These are phyloP conservation scores for Kwoniella botswanensis DNA, from an alignment of 768 basidiomycete species.

Conservation along the genomic window DNA sequence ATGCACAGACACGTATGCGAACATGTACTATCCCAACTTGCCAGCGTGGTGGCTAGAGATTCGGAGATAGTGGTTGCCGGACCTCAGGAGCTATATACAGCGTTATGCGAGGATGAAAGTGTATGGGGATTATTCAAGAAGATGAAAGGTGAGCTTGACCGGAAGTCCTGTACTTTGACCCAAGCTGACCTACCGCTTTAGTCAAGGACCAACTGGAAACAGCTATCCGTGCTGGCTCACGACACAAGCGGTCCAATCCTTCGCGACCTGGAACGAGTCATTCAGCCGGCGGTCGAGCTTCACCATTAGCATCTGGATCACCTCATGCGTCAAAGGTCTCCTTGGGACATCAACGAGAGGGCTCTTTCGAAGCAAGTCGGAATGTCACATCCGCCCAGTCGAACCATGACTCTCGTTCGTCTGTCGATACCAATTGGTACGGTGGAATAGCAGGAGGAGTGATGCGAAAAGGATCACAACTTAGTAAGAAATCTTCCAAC, in stretches of 20 bases:
- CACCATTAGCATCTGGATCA: conserved; percentile 17
- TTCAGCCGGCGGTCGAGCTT: conserved; percentile 20
- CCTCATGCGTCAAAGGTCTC: conserved; percentile 29
- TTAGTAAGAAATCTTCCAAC: conserved; percentile 5
- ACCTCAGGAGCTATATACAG: conserved; percentile 80
- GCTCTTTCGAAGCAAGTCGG: conserved; percentile 1
- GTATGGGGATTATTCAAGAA: conserved; percentile 82
- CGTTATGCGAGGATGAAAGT: conserved; percentile 86
- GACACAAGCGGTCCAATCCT: conserved; percentile 29
- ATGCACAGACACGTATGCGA: conserved; percentile 61
- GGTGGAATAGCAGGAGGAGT: conserved; percentile 21
- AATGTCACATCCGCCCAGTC: conserved; percentile 7
- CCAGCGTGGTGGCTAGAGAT: conserved; percentile 82
- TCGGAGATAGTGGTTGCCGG: conserved; percentile 77
- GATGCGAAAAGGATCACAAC: conserved; percentile 21
- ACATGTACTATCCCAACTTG: conserved; percentile 81
- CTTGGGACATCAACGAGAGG: conserved; percentile 11
- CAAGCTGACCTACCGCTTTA: conserved; percentile 11
- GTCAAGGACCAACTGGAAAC: conserved; percentile 42
- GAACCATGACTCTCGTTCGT: conserved; percentile 9
- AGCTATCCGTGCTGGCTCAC: conserved; percentile 24
- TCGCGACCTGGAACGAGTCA: conserved; percentile 10
- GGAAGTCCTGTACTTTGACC: conserved; percentile 1
- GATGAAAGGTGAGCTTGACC: conserved; percentile 72
- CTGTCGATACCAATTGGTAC: conserved; percentile 19